A percentile compares a stretch with the other conserved stretches of the same genome.
Conservation (phyloP, 805 yeast genomes). For the Clavispora fructus region DNA sequence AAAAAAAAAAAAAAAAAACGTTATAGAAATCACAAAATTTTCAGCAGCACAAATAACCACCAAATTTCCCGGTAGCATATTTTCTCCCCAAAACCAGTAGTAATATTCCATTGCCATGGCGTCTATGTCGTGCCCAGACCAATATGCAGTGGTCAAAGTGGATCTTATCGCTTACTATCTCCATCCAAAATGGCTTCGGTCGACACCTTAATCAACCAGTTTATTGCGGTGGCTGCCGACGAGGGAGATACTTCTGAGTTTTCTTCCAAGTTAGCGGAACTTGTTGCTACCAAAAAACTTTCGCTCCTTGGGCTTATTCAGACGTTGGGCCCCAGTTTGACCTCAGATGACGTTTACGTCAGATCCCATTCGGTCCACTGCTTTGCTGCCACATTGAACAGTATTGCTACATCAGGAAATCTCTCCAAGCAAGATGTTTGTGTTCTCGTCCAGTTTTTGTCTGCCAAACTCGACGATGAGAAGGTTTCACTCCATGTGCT, state of each 20-base stretch:
- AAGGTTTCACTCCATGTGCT: constrained; percentile 48
- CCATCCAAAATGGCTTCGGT: neutral
- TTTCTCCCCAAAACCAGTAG: neutral
- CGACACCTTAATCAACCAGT: constrained; percentile 32
- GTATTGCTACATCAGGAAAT: constrained; percentile 18
- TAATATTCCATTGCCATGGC: neutral
- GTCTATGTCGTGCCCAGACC: neutral
- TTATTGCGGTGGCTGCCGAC: constrained; percentile 25
- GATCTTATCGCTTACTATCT: neutral
- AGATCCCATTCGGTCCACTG: constrained; percentile 45
- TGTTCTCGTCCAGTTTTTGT: constrained; percentile 52
- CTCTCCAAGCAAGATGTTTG: constrained; percentile 42
- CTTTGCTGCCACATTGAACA: constrained; percentile 30
- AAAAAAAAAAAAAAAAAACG: no score
- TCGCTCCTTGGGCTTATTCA: constrained; percentile 51
- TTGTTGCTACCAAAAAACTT: constrained; percentile 18
- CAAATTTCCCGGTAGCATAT: no score
- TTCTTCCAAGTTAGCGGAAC: constrained; percentile 19
- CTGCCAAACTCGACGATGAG: constrained; percentile 64
- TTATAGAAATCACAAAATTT: no score
- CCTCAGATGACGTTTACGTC: constrained; percentile 50
- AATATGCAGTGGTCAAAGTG: neutral
- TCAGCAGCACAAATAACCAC: no score
- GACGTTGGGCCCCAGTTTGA: constrained; percentile 55
- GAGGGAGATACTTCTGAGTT: constrained; percentile 20